Conservation (phyloP, 2,329 filamentous ascomycete genomes). For the Claviceps monticola region DNA sequence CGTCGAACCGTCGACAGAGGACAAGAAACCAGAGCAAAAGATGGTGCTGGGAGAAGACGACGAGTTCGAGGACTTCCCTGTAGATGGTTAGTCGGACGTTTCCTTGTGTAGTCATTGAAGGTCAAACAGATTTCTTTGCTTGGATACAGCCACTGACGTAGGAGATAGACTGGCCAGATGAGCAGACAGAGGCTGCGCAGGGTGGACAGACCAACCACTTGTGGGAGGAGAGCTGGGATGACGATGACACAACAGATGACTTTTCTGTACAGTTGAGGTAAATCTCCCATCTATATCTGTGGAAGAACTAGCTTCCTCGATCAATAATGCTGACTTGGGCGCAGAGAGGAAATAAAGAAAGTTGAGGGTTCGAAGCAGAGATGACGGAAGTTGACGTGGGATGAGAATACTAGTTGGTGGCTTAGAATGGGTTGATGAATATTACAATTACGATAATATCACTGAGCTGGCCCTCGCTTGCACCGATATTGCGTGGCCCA, state of each 20-base stretch:
- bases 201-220: slow-evolving; percentile 61
- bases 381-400: slow-evolving; percentile 14
- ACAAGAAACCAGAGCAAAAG: slow-evolving; percentile 27
- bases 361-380: slow-evolving; percentile 63
- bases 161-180: slow-evolving; percentile 70
- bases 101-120: neutral
- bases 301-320: too few relatives aligned
- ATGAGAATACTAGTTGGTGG: neutral
- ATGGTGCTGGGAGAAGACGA: slow-evolving; percentile 86
- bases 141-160: neutral
- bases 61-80: slow-evolving; percentile 97
- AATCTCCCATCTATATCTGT: slow-evolving; percentile 18
- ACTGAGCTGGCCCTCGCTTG: neutral
- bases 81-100: slow-evolving; percentile 54
- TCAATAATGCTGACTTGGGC: slow-evolving; percentile 6
- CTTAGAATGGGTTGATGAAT: neutral
- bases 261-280: slow-evolving; percentile 92
- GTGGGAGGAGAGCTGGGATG: slow-evolving; percentile 99
- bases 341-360: slow-evolving; percentile 85
- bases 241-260: slow-evolving; percentile 93
- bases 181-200: slow-evolving; percentile 72
- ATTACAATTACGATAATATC: neutral
- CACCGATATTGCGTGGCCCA: neutral
- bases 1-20: slow-evolving; percentile 16
- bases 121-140: too few relatives aligned